These are phyloP conservation scores for Corylus avellana DNA, from an alignment of 306 rosid genomes.

Conservation along the genomic window DNA sequence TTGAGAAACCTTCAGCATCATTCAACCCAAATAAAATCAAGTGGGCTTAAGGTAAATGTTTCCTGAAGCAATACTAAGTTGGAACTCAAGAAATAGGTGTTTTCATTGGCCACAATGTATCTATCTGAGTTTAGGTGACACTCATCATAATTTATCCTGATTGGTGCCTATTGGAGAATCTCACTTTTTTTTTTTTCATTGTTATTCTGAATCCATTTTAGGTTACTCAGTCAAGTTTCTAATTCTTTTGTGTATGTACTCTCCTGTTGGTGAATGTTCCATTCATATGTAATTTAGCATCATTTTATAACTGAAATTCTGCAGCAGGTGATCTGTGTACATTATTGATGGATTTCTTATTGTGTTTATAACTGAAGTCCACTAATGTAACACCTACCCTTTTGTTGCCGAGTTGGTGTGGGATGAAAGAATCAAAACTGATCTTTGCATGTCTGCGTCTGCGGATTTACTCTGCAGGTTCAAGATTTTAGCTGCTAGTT, in stretches of 20 bases:
- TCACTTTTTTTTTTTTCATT: neutral
- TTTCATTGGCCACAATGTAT: neutral
- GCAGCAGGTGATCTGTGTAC: neutral
- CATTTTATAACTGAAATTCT: neutral
- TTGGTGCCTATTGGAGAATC: neutral
- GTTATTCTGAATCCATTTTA: neutral
- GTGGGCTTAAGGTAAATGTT: slow-evolving; percentile 40
- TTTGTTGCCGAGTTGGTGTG: neutral
- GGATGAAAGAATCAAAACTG: neutral
- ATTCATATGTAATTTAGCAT: neutral
- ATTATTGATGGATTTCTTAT: neutral
- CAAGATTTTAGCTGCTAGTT: neutral
- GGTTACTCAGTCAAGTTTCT: neutral
- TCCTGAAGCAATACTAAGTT: slow-evolving; percentile 4
- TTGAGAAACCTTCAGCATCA: slow-evolving; percentile 40
- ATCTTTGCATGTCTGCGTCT: neutral
- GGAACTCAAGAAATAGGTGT: neutral
- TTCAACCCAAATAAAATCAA: slow-evolving; percentile 40
- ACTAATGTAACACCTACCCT: neutral
- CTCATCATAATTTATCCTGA: neutral
- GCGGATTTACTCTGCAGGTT: neutral
- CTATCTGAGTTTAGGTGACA: neutral
- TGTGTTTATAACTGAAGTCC: neutral
- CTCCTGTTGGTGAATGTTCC: neutral
- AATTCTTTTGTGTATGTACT: neutral